Evolutionary conservation across 495 filamentous ascomycete species (phyloP).

Genomic region (Parathielavia hyrcaniae): DNA sequence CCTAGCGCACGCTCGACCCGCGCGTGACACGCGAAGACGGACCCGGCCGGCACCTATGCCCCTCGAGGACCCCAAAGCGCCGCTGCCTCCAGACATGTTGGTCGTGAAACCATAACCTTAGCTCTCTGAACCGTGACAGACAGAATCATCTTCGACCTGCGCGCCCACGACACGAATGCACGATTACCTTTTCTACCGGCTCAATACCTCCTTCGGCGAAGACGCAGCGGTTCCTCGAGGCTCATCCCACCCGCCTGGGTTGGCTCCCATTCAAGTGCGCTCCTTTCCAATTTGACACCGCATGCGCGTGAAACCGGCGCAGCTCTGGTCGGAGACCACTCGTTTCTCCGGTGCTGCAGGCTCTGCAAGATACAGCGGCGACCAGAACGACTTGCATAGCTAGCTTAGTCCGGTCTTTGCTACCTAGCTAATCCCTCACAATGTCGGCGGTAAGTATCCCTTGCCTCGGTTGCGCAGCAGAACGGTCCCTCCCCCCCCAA

Average conservation of each 20-base stretch:
- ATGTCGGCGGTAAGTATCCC: slow-evolving; percentile 34
- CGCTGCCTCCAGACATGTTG: slow-evolving; percentile 12
- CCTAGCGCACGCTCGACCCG: neutral
- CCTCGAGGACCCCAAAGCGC: slow-evolving; percentile 3
- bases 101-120: slow-evolving; percentile 5
- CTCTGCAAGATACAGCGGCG: neutral
- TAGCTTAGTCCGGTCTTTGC: neutral
- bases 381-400: neutral
- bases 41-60: slow-evolving; percentile 13
- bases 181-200: neutral
- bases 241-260: neutral
- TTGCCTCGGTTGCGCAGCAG: neutral
- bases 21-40: neutral
- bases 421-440: slow-evolving; percentile 15
- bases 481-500: neutral
- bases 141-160: neutral
- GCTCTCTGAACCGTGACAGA: neutral
- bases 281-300: neutral
- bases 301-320: slow-evolving; percentile 5
- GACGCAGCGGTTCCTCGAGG: neutral
- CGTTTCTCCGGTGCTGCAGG: neutral
- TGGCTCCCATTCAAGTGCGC: no score
- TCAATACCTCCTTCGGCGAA: neutral
- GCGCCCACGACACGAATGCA: no score
- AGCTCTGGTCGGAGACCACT: slow-evolving; percentile 1